phyloP scores from a whole-genome alignment of 495 filamentous ascomycete genomes.

The Aspergillus heteromorphus region DNA sequence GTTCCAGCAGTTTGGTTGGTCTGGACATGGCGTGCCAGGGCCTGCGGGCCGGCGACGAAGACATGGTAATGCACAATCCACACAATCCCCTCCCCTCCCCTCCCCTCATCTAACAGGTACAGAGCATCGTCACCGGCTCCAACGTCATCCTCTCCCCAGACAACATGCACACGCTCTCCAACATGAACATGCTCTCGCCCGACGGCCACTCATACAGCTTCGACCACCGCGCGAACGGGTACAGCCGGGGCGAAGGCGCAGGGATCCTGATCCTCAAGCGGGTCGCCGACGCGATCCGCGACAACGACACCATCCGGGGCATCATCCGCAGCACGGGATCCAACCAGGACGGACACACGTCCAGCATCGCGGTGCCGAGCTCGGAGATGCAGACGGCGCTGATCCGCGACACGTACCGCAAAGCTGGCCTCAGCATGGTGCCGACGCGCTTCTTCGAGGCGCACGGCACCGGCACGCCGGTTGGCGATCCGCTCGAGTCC shows the following conservation, averaged over 20 bases:
- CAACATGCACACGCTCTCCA: background rate
- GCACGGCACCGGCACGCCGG: slow-evolving; percentile 42
- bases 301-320: slow-evolving; percentile 39
- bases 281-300: slow-evolving; percentile 26
- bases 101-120: background rate
- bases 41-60: slow-evolving; percentile 23
- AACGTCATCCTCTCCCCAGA: background rate
- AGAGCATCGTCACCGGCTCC: background rate
- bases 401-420: slow-evolving; percentile 46
- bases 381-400: slow-evolving; percentile 47
- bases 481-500: slow-evolving; percentile 57
- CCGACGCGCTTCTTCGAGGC: slow-evolving; percentile 41
- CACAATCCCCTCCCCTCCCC: too few species aligned
- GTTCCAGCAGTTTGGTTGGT: slow-evolving; percentile 26
- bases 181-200: slow-evolving; percentile 25
- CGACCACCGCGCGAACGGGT: slow-evolving; percentile 33
- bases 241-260: slow-evolving; percentile 39
- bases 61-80: background rate
- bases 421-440: slow-evolving; percentile 33
- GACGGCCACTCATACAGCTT: slow-evolving; percentile 27
- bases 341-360: slow-evolving; percentile 28
- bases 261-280: slow-evolving; percentile 32
- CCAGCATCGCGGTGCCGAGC: slow-evolving; percentile 53
- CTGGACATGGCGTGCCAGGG: slow-evolving; percentile 26
- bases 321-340: slow-evolving; percentile 33